A percentile compares a stretch with the other conserved stretches of the same genome.
These are phyloP conservation scores for Diaporthe citri DNA, from an alignment of 2,329 filamentous ascomycete genomes.

Conservation along the genomic window DNA sequence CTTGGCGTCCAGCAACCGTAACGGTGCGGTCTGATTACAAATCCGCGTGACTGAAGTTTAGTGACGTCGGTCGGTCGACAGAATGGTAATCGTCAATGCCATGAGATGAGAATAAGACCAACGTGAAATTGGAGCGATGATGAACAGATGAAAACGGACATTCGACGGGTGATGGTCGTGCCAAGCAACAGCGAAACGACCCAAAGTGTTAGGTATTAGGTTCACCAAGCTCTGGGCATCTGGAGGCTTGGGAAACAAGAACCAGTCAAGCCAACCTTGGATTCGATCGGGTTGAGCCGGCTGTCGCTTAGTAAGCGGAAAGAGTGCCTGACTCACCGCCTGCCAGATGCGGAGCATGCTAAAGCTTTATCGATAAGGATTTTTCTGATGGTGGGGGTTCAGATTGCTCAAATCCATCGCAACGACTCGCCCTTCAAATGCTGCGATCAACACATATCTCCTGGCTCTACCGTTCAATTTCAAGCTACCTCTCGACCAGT, in stretches of 20 bases:
- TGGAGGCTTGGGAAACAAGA: slow-evolving; percentile 5
- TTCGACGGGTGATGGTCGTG: not conserved
- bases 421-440: not conserved
- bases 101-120: not conserved
- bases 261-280: slow-evolving; percentile 9
- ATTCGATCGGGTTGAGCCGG: not conserved
- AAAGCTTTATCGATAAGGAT: not conserved
- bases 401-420: slow-evolving; percentile 15
- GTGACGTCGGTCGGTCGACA: not conserved
- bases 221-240: not conserved
- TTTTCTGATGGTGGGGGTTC: slow-evolving; percentile 19
- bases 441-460: not conserved
- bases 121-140: not conserved
- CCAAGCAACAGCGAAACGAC: not conserved
- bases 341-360: not conserved
- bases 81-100: not conserved
- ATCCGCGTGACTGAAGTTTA: too few relatives aligned
- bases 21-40: not conserved
- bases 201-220: not conserved
- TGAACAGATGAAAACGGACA: not conserved
- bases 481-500: not conserved
- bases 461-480: not conserved
- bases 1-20: too few relatives aligned
- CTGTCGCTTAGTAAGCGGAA: not conserved
- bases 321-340: not conserved